phyloP scores from a whole-genome alignment of 1,139 yeast genomes.

The Zygotorulaspora mrakii region DNA sequence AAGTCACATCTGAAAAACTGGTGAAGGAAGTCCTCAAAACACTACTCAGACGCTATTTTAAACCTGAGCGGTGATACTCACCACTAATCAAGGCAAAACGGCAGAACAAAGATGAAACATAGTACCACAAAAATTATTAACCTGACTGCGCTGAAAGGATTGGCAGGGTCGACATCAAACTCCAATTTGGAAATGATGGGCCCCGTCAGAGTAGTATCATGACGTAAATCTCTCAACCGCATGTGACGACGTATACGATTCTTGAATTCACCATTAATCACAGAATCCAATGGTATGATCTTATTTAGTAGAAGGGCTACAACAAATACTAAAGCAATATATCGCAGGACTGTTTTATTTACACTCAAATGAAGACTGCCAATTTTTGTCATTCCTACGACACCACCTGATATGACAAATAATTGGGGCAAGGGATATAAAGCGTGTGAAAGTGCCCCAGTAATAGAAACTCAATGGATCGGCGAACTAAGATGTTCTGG shows the following conservation, averaged over 20 bases:
- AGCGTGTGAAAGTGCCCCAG: no score
- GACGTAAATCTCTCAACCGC: background rate
- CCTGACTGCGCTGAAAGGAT: slow-evolving; percentile 21
- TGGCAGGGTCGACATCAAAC: slow-evolving; percentile 26
- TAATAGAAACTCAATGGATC: no score
- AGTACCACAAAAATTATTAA: slow-evolving; percentile 18
- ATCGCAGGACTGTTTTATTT: background rate
- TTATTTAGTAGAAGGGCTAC: background rate
- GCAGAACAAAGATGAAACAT: slow-evolving; percentile 18
- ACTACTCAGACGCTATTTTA: background rate
- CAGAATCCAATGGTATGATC: background rate
- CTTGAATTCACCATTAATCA: background rate
- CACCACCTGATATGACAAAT: background rate
- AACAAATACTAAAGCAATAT: background rate
- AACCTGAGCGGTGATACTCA: background rate
- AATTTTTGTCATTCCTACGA: background rate
- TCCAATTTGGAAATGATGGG: slow-evolving; percentile 17
- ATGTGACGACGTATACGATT: background rate
- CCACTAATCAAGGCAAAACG: slow-evolving; percentile 11
- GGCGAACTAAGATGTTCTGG: no score
- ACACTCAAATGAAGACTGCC: background rate
- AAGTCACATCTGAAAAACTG: no score
- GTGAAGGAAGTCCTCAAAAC: background rate
- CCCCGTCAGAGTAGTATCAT: background rate
- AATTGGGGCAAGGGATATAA: no score